Base-by-base conservation (phyloP, 2,329 filamentous ascomycete species). In the Trichoderma afroharzianum region DNA sequence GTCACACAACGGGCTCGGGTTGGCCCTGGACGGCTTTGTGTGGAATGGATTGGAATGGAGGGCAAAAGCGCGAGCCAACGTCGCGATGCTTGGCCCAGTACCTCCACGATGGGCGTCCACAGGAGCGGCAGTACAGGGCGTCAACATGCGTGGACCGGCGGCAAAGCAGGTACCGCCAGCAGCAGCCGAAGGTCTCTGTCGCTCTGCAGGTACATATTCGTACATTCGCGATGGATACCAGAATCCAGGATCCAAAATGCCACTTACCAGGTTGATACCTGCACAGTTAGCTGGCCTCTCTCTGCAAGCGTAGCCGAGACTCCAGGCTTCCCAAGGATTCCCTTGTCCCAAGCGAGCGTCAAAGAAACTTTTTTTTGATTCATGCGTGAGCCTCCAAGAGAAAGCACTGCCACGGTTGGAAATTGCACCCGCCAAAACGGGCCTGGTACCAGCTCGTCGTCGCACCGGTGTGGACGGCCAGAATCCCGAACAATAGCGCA, bases 341-440 rank as follows among this genome's bases (percentile, higher is more conserved):
- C 28, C 63, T 33, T 32, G 62, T 33, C 63, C 18, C 28, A 50
- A 30, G 43, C 43, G 43, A 50, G 43, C 21, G 33, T 28, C 33
- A 59, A 68, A 68, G 50, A 68, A 68, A 59, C 53, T 28, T 68
- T 68, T n/a, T 32, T 68, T 68, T 32, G 64, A 68, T 68, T 68
- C 66, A 68, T 68, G 55, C 64, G 53, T n/a, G 47, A 28, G 33
- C 28, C 61, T 43, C 21, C 61, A 58, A 59, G 26, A 32, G 26
- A 32, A 59, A 61, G 66, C 66, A 68, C 55, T 43, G 66, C 66
- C 66, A 59, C 66, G 55, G 53, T 61, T 68, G 66, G 66, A 68
- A 68, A 68, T 68, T 68, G 66, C 66, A 68, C 66, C 66, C 66
- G 66, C 66, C 66, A 68, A 68, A 68, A 68, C 66, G 55, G 66